Evolutionary conservation across 805 yeast genomes (phyloP).

Genomic region (Metschnikowia arizonensis): DNA sequence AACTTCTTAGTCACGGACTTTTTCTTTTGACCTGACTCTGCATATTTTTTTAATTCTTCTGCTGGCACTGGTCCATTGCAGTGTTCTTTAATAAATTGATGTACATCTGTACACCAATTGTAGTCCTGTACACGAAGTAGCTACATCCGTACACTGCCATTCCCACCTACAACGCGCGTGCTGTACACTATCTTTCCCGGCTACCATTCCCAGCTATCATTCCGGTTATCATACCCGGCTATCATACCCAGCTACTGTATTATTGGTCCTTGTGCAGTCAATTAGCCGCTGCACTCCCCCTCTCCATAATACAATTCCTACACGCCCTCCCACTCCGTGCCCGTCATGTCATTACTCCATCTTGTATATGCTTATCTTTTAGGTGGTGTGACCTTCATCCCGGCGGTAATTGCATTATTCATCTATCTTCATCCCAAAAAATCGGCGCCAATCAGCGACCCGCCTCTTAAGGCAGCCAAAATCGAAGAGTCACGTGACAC

Average conservation of each 20-base stretch:
- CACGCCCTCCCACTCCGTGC: not conserved
- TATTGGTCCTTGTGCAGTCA: not conserved
- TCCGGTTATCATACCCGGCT: not conserved
- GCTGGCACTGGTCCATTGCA: conserved; percentile 7
- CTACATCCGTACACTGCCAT: not conserved
- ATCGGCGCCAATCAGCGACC: conserved; percentile 15
- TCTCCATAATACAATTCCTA: not conserved
- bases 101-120: not conserved
- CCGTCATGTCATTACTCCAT: conserved; percentile 9
- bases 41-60: conserved; percentile 1
- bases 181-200: not conserved
- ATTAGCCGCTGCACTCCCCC: not conserved
- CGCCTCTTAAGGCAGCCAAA: conserved; percentile 53
- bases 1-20: conserved; percentile 42
- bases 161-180: too few relatives aligned
- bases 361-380: conserved; percentile 51
- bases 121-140: not conserved
- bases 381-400: conserved; percentile 83
- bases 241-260: not conserved
- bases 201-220: not conserved
- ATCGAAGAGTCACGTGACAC: conserved; percentile 55
- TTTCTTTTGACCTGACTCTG: conserved; percentile 25
- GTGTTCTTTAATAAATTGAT: conserved; percentile 6
- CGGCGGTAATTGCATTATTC: conserved; percentile 43
- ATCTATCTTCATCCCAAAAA: conserved; percentile 39